Conservation (phyloP, 1,284 basidiomycete species). For the Psilocybe mexicana region DNA sequence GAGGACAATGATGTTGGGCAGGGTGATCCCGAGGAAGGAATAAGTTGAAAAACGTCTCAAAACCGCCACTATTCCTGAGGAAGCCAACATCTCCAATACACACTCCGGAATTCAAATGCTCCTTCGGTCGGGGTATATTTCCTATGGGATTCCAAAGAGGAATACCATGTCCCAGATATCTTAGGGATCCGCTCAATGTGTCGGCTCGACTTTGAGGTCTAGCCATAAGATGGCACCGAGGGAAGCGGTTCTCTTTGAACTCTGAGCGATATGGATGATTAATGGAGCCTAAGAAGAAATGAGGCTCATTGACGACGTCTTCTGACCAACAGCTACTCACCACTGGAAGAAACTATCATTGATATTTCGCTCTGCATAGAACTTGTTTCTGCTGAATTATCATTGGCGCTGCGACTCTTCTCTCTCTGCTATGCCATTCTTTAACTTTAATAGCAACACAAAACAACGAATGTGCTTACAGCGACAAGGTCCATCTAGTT, state of each 20-base stretch:
- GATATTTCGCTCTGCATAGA: background rate
- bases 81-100: constrained; percentile 20
- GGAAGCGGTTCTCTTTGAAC: background rate
- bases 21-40: constrained; percentile 11
- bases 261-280: background rate
- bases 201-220: background rate
- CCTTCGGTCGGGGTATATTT: background rate
- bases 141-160: constrained; percentile 11
- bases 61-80: constrained; percentile 11
- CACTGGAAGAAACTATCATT: background rate
- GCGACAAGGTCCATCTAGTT: too few relatives aligned
- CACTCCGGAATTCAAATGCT: constrained; percentile 8
- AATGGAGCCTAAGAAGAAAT: background rate
- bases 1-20: constrained; percentile 9
- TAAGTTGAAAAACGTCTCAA: constrained; percentile 21
- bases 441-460: too few relatives aligned
- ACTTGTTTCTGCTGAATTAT: background rate
- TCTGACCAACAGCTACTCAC: background rate
- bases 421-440: too few relatives aligned
- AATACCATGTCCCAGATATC: constrained; percentile 12
- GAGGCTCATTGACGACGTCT: too few relatives aligned
- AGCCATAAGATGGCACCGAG: background rate
- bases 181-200: constrained; percentile 11
- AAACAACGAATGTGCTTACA: too few relatives aligned
- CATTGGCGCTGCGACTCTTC: background rate